phyloP scores from a whole-genome alignment of 2,329 filamentous ascomycete species.

The Neopestalotiopsis sp. region DNA sequence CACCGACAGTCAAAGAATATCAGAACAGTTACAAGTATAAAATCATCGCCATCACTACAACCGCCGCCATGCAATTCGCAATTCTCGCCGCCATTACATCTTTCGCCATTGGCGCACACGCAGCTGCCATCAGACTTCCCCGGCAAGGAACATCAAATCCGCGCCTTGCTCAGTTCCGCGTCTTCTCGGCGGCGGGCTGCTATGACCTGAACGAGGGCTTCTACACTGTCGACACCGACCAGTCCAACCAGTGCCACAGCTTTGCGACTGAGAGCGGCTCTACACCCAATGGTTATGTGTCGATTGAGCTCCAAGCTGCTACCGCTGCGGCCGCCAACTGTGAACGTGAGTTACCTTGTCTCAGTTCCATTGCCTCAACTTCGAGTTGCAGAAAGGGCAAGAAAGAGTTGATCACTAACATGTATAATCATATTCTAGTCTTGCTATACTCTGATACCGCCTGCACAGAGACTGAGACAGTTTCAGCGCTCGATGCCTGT shows the following conservation, averaged over 20 bases:
- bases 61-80: slow-evolving; percentile 9
- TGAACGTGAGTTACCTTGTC: slow-evolving; percentile 13
- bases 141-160: slow-evolving; percentile 20
- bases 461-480: slow-evolving; percentile 2
- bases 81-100: slow-evolving; percentile 7
- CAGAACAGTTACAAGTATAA: not conserved
- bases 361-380: too few relatives aligned
- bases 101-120: slow-evolving; percentile 6
- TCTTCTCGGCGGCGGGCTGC: slow-evolving; percentile 19
- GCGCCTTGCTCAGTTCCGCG: slow-evolving; percentile 19
- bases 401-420: not conserved
- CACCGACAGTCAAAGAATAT: too few relatives aligned
- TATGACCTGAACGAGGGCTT: slow-evolving; percentile 20
- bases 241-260: slow-evolving; percentile 14
- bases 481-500: slow-evolving; percentile 5
- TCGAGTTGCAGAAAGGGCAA: not conserved
- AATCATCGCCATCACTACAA: not conserved
- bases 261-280: not conserved
- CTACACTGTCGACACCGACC: slow-evolving; percentile 19
- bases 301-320: slow-evolving; percentile 9
- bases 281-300: slow-evolving; percentile 13
- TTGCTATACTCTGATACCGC: slow-evolving; percentile 13
- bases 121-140: slow-evolving; percentile 7
- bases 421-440: not conserved
- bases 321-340: slow-evolving; percentile 7